Conservation (phyloP, 108 stramenopile genomes). For the Bacterosira constricta region DNA sequence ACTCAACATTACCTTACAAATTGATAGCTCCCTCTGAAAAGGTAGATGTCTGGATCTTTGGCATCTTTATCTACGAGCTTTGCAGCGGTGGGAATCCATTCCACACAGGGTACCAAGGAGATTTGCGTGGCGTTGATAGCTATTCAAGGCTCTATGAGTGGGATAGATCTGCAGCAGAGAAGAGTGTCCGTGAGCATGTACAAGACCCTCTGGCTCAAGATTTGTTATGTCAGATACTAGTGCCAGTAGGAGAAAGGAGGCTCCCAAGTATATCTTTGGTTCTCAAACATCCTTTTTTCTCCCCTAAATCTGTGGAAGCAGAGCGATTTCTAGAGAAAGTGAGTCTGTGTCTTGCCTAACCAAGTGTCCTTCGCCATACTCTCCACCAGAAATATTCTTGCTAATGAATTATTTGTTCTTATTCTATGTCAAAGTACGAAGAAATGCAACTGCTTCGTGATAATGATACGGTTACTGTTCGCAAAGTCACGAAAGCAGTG, state of each 20-base stretch:
- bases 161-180: constrained; percentile 34
- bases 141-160: constrained; percentile 24
- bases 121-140: constrained; percentile 19
- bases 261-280: constrained; percentile 44
- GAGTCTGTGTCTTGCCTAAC: background rate
- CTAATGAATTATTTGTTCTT: background rate
- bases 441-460: constrained; percentile 45
- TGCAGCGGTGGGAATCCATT: constrained; percentile 68
- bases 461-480: constrained; percentile 17
- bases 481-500: constrained; percentile 5
- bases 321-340: constrained; percentile 40
- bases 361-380: background rate
- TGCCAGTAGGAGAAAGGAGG: constrained; percentile 54
- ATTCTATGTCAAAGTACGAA: constrained; percentile 16
- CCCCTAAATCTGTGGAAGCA: constrained; percentile 16
- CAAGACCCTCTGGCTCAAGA: constrained; percentile 75
- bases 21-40: constrained; percentile 51
- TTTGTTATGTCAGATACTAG: constrained; percentile 58
- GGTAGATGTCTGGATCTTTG: constrained; percentile 75
- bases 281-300: constrained; percentile 69
- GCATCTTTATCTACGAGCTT: constrained; percentile 61
- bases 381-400: background rate
- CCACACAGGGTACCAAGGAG: constrained; percentile 30
- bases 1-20: constrained; percentile 64
- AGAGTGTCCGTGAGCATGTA: constrained; percentile 52